phyloP scores from a whole-genome alignment of 2,329 filamentous ascomycete species.

The Ophiocordyceps camponoti-floridani region DNA sequence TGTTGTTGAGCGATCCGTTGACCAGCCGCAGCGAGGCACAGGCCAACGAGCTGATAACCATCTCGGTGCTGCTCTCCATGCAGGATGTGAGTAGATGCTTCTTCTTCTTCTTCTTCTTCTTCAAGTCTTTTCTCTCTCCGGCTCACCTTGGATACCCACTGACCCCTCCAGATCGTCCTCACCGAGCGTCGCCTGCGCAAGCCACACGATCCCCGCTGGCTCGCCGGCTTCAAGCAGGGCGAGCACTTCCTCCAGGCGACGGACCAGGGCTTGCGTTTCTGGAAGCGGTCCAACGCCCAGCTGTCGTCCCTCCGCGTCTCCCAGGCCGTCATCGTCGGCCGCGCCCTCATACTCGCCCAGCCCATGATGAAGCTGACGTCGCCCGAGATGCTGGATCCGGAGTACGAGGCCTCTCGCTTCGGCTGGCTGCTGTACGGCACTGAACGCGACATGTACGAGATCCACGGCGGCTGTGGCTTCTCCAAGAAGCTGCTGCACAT shows the following conservation, averaged over 20 bases:
- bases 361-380: conserved; percentile 16
- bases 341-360: conserved; percentile 20
- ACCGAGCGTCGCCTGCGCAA: conserved; percentile 17
- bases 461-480: conserved; percentile 23
- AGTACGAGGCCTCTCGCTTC: conserved; percentile 14
- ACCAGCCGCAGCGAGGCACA: conserved; percentile 6
- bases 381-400: conserved; percentile 10
- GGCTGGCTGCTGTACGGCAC: conserved; percentile 20
- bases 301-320: conserved; percentile 15
- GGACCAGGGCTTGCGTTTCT: conserved; percentile 18
- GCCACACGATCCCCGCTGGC: conserved; percentile 16
- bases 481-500: conserved; percentile 19
- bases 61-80: conserved; percentile 19
- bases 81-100: conserved; percentile 15
- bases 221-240: conserved; percentile 16
- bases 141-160: too few species aligned
- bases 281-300: conserved; percentile 15
- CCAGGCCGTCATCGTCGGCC: conserved; percentile 20
- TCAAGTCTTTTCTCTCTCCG: too few species aligned
- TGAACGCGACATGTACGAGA: conserved; percentile 15
- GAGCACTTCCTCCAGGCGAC: conserved; percentile 16
- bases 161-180: conserved; percentile 17
- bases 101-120: neutral
- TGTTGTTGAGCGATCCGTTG: conserved; percentile 10
- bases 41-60: conserved; percentile 17